A percentile compares a stretch with the other conserved stretches of the same genome.
phyloP scores from a whole-genome alignment of 306 rosid genomes.

The Lupinus albus region DNA sequence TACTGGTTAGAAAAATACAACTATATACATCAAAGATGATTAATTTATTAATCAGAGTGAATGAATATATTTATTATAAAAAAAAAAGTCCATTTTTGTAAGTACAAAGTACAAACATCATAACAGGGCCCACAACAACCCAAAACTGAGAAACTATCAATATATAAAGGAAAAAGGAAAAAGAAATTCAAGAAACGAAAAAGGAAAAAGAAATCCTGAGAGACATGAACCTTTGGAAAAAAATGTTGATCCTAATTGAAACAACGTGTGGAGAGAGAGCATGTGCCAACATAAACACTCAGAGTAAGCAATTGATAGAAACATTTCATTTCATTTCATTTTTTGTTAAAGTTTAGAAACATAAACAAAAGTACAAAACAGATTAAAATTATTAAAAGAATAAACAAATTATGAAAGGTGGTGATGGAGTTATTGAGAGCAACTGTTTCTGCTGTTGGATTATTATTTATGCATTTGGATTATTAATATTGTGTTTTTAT shows the following conservation, averaged over 20 bases:
- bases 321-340: slow-evolving; percentile 32
- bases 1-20: no score
- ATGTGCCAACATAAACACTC: not conserved
- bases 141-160: slow-evolving; percentile 41
- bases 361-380: slow-evolving; percentile 1
- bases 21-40: no score
- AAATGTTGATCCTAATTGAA: slow-evolving; percentile 50
- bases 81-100: not conserved
- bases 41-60: no score
- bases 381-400: slow-evolving; percentile 33
- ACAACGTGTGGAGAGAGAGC: slow-evolving; percentile 32
- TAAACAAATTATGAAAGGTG: slow-evolving; percentile 66
- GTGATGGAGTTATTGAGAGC: slow-evolving; percentile 62
- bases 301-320: slow-evolving; percentile 38
- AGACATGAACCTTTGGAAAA: slow-evolving; percentile 26
- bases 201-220: slow-evolving; percentile 22
- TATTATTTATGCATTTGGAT: slow-evolving; percentile 52
- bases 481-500: slow-evolving; percentile 41
- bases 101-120: not conserved
- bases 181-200: slow-evolving; percentile 7
- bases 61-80: no score
- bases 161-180: slow-evolving; percentile 3
- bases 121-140: slow-evolving; percentile 50
- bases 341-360: slow-evolving; percentile 18
- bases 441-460: slow-evolving; percentile 57